Base-by-base conservation (phyloP, 2,329 filamentous ascomycete species). In the Beauveria varroae region DNA sequence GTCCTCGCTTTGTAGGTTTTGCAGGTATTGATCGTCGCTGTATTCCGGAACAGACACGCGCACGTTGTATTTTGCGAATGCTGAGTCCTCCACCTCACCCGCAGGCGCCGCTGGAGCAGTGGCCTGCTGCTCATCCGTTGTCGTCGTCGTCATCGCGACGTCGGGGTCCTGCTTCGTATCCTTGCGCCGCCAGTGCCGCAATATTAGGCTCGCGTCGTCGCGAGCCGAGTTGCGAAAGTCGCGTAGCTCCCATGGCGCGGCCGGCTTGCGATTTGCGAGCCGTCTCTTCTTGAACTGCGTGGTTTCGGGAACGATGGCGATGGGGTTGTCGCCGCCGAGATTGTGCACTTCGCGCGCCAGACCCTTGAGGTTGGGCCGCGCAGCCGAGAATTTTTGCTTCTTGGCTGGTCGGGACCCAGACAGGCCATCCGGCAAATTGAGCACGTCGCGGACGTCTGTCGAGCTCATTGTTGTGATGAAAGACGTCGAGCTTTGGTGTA, bases 21-120 rank as follows among this genome's bases (percentile, higher is more conserved):
- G 81, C 63, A 87, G 83, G 75, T 99, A 99, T 72, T 96, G 88
- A 64, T 93, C 90, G 65, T 96, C 89, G 64, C 85, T 91, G 74
- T 98, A 98, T 63, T 86, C 81, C 0, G 93, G 91, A 41, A 92
- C 81, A 4, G 88, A 82, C 16, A 93, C 84, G 65, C 88, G 83
- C 60, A 96, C 86, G 71, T 97, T 96, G 80, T 89, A 98, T 71
- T 93, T 96, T 53, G 90, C 86, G 74, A 95, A 98, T 2, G 76
- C 69, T 8, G 84, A 87, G 69, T 88, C 84, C 64, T 87, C 85
- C 37, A 72, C 63, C 43, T 72, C 71, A n/a, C 66, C 67, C 57
- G n/a, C 51, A 56, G 59, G 62, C 44, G 43, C 60, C 4, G 59
- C 49, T 68, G 67, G 43, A 62, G 63, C 46, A 74, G 70, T 62